Conservation (phyloP, 148 eudicot genomes). For the Rhododendron molle region DNA sequence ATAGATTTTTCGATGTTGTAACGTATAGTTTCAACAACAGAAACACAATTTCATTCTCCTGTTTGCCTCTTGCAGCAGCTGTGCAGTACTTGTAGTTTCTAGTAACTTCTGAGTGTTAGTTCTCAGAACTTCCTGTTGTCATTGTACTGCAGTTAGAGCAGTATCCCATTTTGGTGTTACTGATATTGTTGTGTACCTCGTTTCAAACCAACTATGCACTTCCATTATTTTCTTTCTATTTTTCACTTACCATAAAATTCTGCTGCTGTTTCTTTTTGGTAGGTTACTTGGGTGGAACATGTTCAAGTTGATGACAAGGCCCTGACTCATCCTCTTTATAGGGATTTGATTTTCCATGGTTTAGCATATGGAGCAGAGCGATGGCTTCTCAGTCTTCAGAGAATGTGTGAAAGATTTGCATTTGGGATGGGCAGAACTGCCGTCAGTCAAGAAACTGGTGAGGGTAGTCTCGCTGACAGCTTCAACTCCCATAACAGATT, state of each 20-base stretch:
- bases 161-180: not conserved
- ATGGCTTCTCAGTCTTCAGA: conserved; percentile 7
- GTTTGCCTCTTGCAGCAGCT: not conserved
- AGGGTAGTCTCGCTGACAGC: not conserved
- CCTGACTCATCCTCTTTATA: conserved; percentile 18
- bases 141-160: not conserved
- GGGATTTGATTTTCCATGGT: conserved; percentile 14
- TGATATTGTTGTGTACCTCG: not conserved
- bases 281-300: conserved; percentile 36
- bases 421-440: conserved; percentile 1
- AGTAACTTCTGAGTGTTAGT: not conserved
- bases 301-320: conserved; percentile 28
- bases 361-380: conserved; percentile 22
- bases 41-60: not conserved
- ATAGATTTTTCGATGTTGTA: not conserved
- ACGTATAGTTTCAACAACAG: not conserved
- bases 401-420: conserved; percentile 13
- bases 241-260: not conserved
- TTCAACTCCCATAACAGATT: not conserved
- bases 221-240: not conserved
- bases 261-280: not conserved
- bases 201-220: not conserved
- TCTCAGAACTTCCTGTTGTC: not conserved
- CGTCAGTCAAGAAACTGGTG: not conserved
- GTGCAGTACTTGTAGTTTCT: not conserved